Percentiles rank a stretch among this genome's conserved stretches.
Conservation (phyloP, 352 stramenopile species). For the Globisporangium apiculatum region DNA sequence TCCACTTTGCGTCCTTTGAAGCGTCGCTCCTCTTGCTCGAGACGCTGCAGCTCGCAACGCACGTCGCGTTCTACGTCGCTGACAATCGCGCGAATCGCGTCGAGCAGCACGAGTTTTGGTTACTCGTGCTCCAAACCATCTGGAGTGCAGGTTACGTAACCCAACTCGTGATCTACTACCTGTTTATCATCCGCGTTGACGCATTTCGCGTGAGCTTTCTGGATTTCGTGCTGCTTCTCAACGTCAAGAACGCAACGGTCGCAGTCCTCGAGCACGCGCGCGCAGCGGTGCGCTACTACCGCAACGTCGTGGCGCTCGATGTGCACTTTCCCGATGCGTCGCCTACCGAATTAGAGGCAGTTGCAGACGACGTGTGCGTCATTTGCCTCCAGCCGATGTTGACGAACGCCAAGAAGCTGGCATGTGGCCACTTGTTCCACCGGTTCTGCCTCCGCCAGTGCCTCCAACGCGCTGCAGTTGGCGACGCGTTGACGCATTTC, state of each 20-base stretch:
- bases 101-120: slow-evolving; percentile 57
- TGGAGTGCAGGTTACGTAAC: slow-evolving; percentile 56
- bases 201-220: slow-evolving; percentile 74
- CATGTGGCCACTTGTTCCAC: slow-evolving; percentile 70
- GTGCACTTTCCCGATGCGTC: slow-evolving; percentile 53
- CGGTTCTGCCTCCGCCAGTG: slow-evolving; percentile 70
- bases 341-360: slow-evolving; percentile 37
- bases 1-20: slow-evolving; percentile 74
- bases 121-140: slow-evolving; percentile 58
- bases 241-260: slow-evolving; percentile 75
- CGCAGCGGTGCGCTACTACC: slow-evolving; percentile 60
- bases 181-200: slow-evolving; percentile 78
- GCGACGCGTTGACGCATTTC: slow-evolving; percentile 49
- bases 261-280: slow-evolving; percentile 59
- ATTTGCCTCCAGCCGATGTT: slow-evolving; percentile 75
- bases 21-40: slow-evolving; percentile 59
- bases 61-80: slow-evolving; percentile 61
- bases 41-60: slow-evolving; percentile 54
- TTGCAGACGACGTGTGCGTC: slow-evolving; percentile 71
- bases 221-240: slow-evolving; percentile 73
- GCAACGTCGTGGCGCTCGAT: slow-evolving; percentile 66
- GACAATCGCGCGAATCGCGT: slow-evolving; percentile 25
- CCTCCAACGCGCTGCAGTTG: slow-evolving; percentile 57
- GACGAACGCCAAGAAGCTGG: slow-evolving; percentile 60
- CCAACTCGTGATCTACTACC: slow-evolving; percentile 68